Percentiles rank a stretch among this genome's conserved stretches.
Evolutionary conservation across 768 basidiomycete species (phyloP).

Genomic region (Termitomyces sp.): DNA sequence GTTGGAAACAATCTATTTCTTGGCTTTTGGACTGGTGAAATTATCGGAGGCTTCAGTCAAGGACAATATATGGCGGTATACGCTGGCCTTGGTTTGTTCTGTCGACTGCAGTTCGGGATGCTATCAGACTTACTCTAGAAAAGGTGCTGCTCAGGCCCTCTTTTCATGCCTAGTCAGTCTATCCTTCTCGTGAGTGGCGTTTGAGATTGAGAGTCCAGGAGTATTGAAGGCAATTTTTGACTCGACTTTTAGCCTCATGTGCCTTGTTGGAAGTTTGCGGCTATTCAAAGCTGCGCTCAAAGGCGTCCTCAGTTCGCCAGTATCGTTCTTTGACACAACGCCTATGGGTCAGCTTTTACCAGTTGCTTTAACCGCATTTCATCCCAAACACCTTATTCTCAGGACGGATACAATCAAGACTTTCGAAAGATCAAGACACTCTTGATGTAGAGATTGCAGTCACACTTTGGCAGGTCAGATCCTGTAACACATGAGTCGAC

Average conservation of each 20-base stretch:
- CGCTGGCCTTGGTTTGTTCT: constrained; percentile 34
- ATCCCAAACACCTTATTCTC: background rate
- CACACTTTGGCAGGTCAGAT: constrained; percentile 39
- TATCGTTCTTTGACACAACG: constrained; percentile 71
- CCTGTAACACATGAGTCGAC: background rate
- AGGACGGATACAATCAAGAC: constrained; percentile 53
- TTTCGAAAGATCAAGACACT: constrained; percentile 60
- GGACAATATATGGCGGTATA: constrained; percentile 67
- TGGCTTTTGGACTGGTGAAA: constrained; percentile 63
- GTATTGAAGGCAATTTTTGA: background rate
- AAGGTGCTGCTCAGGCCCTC: constrained; percentile 45
- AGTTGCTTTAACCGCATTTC: background rate
- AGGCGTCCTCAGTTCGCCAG: constrained; percentile 54
- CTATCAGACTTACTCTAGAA: background rate
- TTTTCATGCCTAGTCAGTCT: constrained; percentile 46
- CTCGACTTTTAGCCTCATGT: constrained; percentile 24
- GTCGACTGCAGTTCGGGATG: background rate
- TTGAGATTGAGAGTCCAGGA: background rate
- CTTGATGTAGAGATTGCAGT: constrained; percentile 47
- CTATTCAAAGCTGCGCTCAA: constrained; percentile 53
- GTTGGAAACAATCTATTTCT: constrained; percentile 67
- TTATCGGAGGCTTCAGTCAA: constrained; percentile 50
- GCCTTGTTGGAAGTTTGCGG: constrained; percentile 36
- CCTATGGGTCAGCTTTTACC: constrained; percentile 43
- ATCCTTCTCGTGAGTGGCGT: constrained; percentile 40